Evolutionary conservation across 495 filamentous ascomycete species (phyloP).

Genomic region (Neurospora sp.): DNA sequence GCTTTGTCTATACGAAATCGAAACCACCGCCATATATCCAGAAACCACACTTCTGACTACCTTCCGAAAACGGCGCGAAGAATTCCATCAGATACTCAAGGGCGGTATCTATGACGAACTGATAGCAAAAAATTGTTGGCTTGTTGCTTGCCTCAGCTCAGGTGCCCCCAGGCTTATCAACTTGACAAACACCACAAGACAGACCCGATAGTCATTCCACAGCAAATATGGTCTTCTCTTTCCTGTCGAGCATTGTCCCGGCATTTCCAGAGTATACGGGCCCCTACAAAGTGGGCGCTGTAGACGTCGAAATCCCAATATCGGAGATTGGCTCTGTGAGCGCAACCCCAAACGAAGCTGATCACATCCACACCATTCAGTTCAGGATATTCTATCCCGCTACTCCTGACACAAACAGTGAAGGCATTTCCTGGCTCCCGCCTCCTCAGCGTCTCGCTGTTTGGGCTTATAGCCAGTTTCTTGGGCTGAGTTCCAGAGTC

Average conservation of each 20-base stretch:
- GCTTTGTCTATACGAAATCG: not conserved
- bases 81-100: not conserved
- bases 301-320: conserved; percentile 64
- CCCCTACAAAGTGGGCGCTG: conserved; percentile 61
- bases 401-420: conserved; percentile 29
- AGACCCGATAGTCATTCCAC: not conserved
- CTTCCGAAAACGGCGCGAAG: not conserved
- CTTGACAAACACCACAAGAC: not conserved
- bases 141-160: not conserved
- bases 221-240: conserved; percentile 10
- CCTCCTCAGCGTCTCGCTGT: conserved; percentile 59
- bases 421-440: conserved; percentile 57
- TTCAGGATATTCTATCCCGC: conserved; percentile 73
- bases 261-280: conserved; percentile 60
- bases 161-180: not conserved
- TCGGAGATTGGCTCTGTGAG: conserved; percentile 44
- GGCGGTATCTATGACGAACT: not conserved
- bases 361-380: conserved; percentile 51
- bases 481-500: conserved; percentile 44
- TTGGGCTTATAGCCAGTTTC: conserved; percentile 55
- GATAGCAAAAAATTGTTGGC: not conserved
- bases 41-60: not conserved
- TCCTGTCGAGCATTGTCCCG: conserved; percentile 35
- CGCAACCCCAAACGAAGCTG: conserved; percentile 36
- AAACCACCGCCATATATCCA: not conserved